Evolutionary conservation across 176 grass and related monocot genomes (phyloP).

Genomic region (Poa annua): DNA sequence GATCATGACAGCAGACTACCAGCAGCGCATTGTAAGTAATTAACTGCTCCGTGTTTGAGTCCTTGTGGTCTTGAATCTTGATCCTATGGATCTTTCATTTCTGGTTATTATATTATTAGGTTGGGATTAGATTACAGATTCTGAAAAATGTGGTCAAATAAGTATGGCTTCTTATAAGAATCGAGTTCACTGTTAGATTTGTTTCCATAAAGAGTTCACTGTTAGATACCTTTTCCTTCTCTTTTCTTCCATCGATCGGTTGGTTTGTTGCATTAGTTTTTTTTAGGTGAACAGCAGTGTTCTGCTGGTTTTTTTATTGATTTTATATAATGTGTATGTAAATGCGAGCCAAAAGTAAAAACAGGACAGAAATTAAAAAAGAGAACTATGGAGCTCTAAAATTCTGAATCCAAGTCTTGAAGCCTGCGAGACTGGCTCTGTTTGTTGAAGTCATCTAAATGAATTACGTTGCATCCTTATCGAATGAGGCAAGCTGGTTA

Average conservation of each 20-base stretch:
- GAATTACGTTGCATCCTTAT: background rate
- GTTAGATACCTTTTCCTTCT: background rate
- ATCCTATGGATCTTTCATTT: background rate
- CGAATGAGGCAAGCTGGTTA: background rate
- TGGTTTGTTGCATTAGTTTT: background rate
- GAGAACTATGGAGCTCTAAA: too few relatives aligned
- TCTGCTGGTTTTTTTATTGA: too few relatives aligned
- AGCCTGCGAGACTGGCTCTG: too few relatives aligned
- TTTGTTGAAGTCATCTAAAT: too few relatives aligned
- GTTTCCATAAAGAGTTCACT: background rate
- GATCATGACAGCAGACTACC: constrained; percentile 43
- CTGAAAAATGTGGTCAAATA: background rate
- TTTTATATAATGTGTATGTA: too few relatives aligned
- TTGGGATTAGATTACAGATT: background rate
- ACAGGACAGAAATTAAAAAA: too few relatives aligned
- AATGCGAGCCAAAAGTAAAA: too few relatives aligned
- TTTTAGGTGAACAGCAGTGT: too few relatives aligned
- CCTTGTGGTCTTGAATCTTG: background rate
- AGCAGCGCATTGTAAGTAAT: constrained; percentile 44
- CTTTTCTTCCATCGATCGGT: background rate
- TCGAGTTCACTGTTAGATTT: background rate
- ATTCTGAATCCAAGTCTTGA: too few relatives aligned
- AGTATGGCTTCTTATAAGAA: background rate
- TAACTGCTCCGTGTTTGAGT: background rate
- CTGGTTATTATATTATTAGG: background rate